Percentiles rank a stretch among this genome's conserved stretches.
phyloP scores from a whole-genome alignment of 257 asterid species.

The Craterostigma plantagineum region DNA sequence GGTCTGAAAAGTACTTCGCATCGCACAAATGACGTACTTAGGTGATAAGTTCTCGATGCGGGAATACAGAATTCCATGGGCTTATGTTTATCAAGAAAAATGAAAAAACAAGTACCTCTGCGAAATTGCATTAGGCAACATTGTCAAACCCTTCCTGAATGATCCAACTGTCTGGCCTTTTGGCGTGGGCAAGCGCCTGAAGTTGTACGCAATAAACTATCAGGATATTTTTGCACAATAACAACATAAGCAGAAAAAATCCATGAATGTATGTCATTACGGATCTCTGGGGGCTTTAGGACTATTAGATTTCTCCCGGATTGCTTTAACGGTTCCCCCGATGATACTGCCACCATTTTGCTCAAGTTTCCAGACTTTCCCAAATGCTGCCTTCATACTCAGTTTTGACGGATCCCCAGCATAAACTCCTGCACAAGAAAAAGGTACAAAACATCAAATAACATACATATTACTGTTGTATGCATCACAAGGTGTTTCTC shows the following conservation, averaged over 20 bases:
- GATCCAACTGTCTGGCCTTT: constrained; percentile 98
- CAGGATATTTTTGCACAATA: constrained; percentile 9
- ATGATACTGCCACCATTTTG: constrained; percentile 86
- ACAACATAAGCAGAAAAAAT: constrained; percentile 12
- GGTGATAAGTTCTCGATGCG: no score
- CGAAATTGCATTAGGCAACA: constrained; percentile 69
- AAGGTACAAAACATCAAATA: background rate
- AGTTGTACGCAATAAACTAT: constrained; percentile 14
- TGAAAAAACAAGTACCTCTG: constrained; percentile 27
- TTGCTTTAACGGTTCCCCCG: constrained; percentile 80
- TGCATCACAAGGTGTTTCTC: background rate
- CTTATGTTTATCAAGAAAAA: no score
- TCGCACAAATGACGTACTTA: no score
- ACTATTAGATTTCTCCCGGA: constrained; percentile 36
- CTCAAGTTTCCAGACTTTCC: constrained; percentile 95
- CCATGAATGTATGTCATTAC: constrained; percentile 22
- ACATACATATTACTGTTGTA: background rate
- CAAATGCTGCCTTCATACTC: constrained; percentile 98
- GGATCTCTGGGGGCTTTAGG: constrained; percentile 67
- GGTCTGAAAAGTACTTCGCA: no score
- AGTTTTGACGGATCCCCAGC: constrained; percentile 95
- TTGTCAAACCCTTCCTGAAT: constrained; percentile 63
- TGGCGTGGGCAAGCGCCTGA: constrained; percentile 85
- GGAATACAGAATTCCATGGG: no score
- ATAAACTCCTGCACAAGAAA: constrained; percentile 51